These are phyloP conservation scores for Phytophthora citrophthora DNA, from an alignment of 352 stramenopile genomes.

Conservation along the genomic window DNA sequence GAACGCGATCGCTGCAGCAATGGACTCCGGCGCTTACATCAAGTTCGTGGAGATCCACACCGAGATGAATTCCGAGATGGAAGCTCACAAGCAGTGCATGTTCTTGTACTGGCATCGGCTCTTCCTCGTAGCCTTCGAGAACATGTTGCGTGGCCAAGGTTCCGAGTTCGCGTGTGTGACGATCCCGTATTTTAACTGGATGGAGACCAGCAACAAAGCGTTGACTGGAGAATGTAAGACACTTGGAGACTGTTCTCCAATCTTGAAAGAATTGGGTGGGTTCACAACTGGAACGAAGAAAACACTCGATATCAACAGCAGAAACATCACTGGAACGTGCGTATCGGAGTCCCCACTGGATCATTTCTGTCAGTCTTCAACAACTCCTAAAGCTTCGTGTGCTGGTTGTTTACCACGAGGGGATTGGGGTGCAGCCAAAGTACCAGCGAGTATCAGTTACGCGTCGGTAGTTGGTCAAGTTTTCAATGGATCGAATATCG, in stretches of 20 bases:
- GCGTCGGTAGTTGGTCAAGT: conserved; percentile 50
- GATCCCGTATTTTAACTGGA: conserved; percentile 79
- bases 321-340: conserved; percentile 39
- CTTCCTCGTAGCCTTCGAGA: conserved; percentile 74
- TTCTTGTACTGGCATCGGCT: conserved; percentile 84
- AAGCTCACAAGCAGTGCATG: conserved; percentile 67
- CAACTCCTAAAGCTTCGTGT: conserved; percentile 17
- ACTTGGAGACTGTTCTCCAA: conserved; percentile 51
- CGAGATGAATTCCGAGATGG: conserved; percentile 48
- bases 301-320: conserved; percentile 50
- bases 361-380: conserved; percentile 58
- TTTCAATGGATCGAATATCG: conserved; percentile 53
- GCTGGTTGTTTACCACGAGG: conserved; percentile 52
- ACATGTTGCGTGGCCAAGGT: conserved; percentile 72
- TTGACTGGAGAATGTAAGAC: conserved; percentile 45
- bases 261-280: conserved; percentile 48
- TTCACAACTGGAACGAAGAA: conserved; percentile 9
- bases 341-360: conserved; percentile 41
- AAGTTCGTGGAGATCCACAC: conserved; percentile 68
- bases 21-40: conserved; percentile 55
- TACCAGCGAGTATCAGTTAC: conserved; percentile 47
- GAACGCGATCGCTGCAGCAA: conserved; percentile 42
- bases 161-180: conserved; percentile 63
- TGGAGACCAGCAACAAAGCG: conserved; percentile 50
- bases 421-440: conserved; percentile 33